phyloP scores from a whole-genome alignment of 2,329 filamentous ascomycete species.

The Lasiodiplodia sp. region DNA sequence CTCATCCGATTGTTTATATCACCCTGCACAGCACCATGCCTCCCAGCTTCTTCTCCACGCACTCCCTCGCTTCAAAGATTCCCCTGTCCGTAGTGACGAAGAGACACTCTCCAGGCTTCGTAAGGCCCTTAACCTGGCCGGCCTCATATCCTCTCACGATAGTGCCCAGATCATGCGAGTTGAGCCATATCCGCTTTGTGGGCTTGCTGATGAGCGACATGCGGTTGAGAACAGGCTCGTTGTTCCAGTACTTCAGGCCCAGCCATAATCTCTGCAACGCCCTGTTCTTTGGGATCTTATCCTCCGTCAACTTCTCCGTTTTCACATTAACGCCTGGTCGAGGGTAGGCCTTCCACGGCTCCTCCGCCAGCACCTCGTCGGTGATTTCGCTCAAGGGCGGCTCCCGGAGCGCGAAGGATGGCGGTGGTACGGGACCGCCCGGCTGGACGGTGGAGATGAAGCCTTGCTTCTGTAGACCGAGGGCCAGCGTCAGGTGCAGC shows the following conservation, averaged over 20 bases:
- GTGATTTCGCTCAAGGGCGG: slow-evolving; percentile 33
- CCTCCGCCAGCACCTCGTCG: slow-evolving; percentile 42
- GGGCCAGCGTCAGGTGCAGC: slow-evolving; percentile 76
- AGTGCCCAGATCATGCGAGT: slow-evolving; percentile 66
- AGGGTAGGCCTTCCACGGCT: slow-evolving; percentile 51
- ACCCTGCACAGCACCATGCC: slow-evolving; percentile 80
- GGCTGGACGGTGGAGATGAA: slow-evolving; percentile 83
- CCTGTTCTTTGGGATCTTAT: slow-evolving; percentile 64
- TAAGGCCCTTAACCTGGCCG: slow-evolving; percentile 74
- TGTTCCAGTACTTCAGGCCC: slow-evolving; percentile 88
- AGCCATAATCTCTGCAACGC: slow-evolving; percentile 82
- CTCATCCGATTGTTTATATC: slow-evolving; percentile 43
- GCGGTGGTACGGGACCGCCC: slow-evolving; percentile 64
- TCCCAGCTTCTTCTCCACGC: slow-evolving; percentile 80
- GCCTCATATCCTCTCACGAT: slow-evolving; percentile 74
- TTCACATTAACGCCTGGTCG: slow-evolving; percentile 44
- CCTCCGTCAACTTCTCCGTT: background rate
- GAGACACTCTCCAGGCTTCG: slow-evolving; percentile 79
- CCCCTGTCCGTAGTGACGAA: slow-evolving; percentile 80
- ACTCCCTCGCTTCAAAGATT: slow-evolving; percentile 82
- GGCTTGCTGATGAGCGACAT: slow-evolving; percentile 75
- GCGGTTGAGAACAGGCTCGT: slow-evolving; percentile 76
- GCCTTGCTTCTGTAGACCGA: slow-evolving; percentile 82
- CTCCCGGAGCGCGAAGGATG: slow-evolving; percentile 19
- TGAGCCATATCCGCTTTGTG: slow-evolving; percentile 73